Evolutionary conservation across 1,284 basidiomycete genomes (phyloP).

Genomic region (Ustilago nuda): DNA sequence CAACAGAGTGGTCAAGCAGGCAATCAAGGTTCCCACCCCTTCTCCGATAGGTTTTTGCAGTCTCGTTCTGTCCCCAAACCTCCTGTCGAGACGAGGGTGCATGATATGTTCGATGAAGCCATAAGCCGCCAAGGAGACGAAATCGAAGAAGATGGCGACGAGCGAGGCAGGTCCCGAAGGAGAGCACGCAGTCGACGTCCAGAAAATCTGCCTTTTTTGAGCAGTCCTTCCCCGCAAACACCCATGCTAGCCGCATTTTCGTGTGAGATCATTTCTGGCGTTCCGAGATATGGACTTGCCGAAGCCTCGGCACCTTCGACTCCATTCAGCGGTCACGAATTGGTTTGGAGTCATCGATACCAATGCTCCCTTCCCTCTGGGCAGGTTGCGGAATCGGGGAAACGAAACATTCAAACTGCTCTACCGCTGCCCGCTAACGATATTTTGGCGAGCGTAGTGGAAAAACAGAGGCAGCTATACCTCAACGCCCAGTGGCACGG

Average conservation of each 20-base stretch:
- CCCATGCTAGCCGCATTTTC: slow-evolving; percentile 18
- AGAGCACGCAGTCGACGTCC: slow-evolving; percentile 49
- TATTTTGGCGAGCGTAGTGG: slow-evolving; percentile 28
- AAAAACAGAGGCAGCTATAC: slow-evolving; percentile 48
- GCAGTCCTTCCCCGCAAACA: slow-evolving; percentile 37
- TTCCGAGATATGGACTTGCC: not conserved
- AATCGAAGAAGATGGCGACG: slow-evolving; percentile 35
- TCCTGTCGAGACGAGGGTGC: slow-evolving; percentile 28
- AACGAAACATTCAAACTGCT: slow-evolving; percentile 42
- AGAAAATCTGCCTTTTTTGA: slow-evolving; percentile 53
- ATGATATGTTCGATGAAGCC: slow-evolving; percentile 46
- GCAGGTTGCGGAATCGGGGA: slow-evolving; percentile 32
- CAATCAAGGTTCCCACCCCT: slow-evolving; percentile 32
- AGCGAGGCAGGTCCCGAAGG: slow-evolving; percentile 33
- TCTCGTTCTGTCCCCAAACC: slow-evolving; percentile 28
- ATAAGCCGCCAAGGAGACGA: slow-evolving; percentile 32
- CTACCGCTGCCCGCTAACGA: slow-evolving; percentile 28
- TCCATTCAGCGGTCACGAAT: slow-evolving; percentile 36
- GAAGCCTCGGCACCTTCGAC: slow-evolving; percentile 24
- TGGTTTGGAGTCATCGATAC: slow-evolving; percentile 49
- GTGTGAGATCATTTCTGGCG: not conserved
- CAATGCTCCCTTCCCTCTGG: slow-evolving; percentile 20
- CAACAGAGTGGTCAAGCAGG: not conserved
- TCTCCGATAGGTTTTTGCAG: slow-evolving; percentile 44
- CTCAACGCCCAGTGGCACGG: slow-evolving; percentile 45